Base-by-base conservation (phyloP, 2,329 filamentous ascomycete genomes). In the Hymenoscyphus fructigenus region DNA sequence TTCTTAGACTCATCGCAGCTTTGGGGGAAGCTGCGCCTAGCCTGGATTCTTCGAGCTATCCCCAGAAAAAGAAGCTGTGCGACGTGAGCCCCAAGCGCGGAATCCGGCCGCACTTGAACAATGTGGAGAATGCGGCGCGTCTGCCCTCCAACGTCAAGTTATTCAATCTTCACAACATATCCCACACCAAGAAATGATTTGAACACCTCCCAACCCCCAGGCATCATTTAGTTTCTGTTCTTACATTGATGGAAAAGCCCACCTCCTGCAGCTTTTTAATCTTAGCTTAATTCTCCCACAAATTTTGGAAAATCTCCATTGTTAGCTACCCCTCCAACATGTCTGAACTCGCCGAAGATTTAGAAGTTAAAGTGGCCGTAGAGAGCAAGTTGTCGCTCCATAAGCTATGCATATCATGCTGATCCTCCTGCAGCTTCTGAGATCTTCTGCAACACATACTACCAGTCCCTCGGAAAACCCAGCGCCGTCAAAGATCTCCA, bases 401-500 rank as follows among this genome's bases (percentile, higher is more conserved):
- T 15, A 32, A 60, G 12, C 12, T 55, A 41, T 17, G 15, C 32
- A 12, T 1, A 53, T 10, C 14, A 10, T 32, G 23, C 67, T 62
- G 63, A 64, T 68, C 57, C 68, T 58, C 41, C 28, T 26, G 32
- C 70, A 91, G 91, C 88, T 66, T 90, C 91, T 61, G 85, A 90
- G 70, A 81, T 79, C 62, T 94, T 96, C 72, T 83, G 90, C 69
- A 86, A 89, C 67, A 82, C 84, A 67, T 96, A 90, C 81, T 96
- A 96, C 79, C 81, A 84, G 32, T 84, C 89, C n/a, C 81, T 96
- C 60, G 87, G 90, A 77, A 84, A 82, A 65, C 77, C 81, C 53
- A 82, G 84, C 68, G 77, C 79, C 55, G 64, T 67, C 41, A 58
- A 66, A 38, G 79, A 81, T 10, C 83, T 96, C 15, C 75, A 84